Base-by-base conservation (phyloP, 129 eudicot genomes). In the carrot (Daucus carota) region DNA sequence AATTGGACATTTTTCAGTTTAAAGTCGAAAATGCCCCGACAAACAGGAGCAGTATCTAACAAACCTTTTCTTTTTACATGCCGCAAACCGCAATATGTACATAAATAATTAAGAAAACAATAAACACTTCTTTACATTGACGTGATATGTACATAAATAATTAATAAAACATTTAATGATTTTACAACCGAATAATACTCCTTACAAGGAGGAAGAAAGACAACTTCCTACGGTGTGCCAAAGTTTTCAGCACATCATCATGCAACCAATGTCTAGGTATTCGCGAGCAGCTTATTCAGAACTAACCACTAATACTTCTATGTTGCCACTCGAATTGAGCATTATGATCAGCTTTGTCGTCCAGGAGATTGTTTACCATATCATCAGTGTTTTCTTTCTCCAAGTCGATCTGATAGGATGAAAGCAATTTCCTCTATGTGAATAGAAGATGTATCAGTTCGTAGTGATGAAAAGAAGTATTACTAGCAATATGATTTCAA, bases 391-490 rank as follows among this genome's bases (percentile, higher is more conserved):
- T 79, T 71, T 84, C 88, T 76, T 84, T 85, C 48, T 81, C 90
- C 3, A 85, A n/a, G 50, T 85, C 93, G 22, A 87, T 73, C 82
- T 92, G 96, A 76, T 89, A 86, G 66, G 96, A 83, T 28, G 95
- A 85, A 43, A 93, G 87, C 86, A 93, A 33, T 74, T 82, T 87
- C 81, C 96, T 85, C 98, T 92, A 88, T 81, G 85, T 28, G 38
- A 43, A 74, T 66, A 79, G 16, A 31, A 31, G 6, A 54, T 52
- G 63, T n/a, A 54, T n/a, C 14, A 54, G 63, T 54, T 8, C 8
- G 31, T 10, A n/a, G 31, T 54, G 63, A 8, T 54, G 63, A 54
- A 54, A 54, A 54, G 1, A 22, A 28, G 2, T 8, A 52, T 8
- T 22, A 52, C 28, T 7, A 24, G 8, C 2, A 52, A 8, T 22